Conservation (phyloP, 129 eudicot genomes). For the Saussurea involucrata region DNA sequence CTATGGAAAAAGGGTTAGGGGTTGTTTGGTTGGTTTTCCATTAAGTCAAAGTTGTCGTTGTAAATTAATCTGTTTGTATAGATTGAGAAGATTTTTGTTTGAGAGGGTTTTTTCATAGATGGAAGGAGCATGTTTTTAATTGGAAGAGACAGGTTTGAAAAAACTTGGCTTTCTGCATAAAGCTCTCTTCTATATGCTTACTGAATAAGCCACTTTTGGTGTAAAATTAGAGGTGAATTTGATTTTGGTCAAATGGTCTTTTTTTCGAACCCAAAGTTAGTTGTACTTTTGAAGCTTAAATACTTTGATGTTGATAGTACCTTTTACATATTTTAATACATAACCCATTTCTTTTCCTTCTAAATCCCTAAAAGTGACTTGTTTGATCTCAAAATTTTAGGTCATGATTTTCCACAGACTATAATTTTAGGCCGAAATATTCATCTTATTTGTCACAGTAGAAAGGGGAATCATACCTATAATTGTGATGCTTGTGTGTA, state of each 20-base stretch:
- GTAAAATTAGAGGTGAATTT: background rate
- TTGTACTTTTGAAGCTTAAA: background rate
- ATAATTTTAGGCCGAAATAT: constrained; percentile 20
- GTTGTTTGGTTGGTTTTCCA: too few relatives aligned
- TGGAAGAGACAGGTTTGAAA: too few relatives aligned
- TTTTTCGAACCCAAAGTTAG: constrained; percentile 1
- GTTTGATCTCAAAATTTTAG: constrained; percentile 5
- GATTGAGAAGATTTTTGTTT: too few relatives aligned
- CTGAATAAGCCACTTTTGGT: too few relatives aligned
- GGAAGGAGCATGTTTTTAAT: too few relatives aligned
- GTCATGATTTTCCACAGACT: too few relatives aligned
- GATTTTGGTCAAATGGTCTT: background rate
- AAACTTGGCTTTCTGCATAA: too few relatives aligned
- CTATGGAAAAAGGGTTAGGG: too few relatives aligned
- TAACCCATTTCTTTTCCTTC: background rate
- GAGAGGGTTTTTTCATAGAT: too few relatives aligned
- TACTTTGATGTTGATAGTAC: constrained; percentile 2
- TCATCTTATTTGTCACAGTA: constrained; percentile 18
- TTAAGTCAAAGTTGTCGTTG: too few relatives aligned
- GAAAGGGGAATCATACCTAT: constrained; percentile 35
- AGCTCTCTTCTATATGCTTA: too few relatives aligned
- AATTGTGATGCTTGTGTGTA: constrained; percentile 18
- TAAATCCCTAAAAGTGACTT: background rate
- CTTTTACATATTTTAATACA: background rate
- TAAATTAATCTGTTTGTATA: too few relatives aligned